Conservation (phyloP, 176 grass and related monocot genomes). For the Cenchrus fungigraminus region DNA sequence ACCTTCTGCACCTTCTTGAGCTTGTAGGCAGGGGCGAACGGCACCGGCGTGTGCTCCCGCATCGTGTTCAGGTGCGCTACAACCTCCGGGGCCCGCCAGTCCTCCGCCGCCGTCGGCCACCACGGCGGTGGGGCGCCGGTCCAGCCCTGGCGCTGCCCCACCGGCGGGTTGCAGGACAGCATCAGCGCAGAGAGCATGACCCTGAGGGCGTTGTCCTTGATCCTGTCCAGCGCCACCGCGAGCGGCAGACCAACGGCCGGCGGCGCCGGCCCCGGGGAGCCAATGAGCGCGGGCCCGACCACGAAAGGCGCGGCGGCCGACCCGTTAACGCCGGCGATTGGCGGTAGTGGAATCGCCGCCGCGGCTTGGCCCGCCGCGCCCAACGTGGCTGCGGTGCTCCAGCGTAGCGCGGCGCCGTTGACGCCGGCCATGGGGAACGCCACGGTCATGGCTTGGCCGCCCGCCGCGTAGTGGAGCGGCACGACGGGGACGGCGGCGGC, state of each 20-base stretch:
- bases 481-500: neutral
- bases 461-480: constrained; percentile 13
- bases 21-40: neutral
- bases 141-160: neutral
- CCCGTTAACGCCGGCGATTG: neutral
- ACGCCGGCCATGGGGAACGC: constrained; percentile 3
- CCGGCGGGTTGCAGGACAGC: neutral
- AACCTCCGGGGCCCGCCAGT: neutral
- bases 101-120: constrained; percentile 22
- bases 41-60: neutral
- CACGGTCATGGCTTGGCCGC: neutral
- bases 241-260: neutral
- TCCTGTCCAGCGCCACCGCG: neutral
- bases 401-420: neutral
- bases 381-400: neutral
- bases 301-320: neutral
- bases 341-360: neutral
- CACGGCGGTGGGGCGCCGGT: neutral
- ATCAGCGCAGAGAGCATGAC: neutral
- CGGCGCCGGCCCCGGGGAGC: neutral
- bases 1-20: constrained; percentile 22
- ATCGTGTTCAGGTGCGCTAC: neutral
- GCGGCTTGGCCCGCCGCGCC: neutral
- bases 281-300: neutral
- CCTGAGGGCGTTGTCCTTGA: neutral